A percentile compares a stretch with the other conserved stretches of the same genome.
Evolutionary conservation across 345 rosid genomes (phyloP).

Genomic region (Gossypium australe): DNA sequence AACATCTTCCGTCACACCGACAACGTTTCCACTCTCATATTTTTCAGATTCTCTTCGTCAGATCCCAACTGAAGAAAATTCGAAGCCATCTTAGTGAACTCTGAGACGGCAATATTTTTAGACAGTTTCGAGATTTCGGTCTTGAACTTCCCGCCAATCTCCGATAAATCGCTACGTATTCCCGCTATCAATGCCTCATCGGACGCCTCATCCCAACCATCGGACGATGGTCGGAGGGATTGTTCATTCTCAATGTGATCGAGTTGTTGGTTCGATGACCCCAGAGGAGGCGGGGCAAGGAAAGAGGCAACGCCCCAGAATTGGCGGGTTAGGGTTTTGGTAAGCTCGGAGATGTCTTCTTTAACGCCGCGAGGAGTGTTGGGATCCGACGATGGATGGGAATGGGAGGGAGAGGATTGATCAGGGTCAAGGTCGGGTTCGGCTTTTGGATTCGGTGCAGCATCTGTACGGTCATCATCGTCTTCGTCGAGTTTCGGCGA

Average conservation of each 20-base stretch:
- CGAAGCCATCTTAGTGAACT: slow-evolving; percentile 57
- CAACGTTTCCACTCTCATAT: slow-evolving; percentile 41
- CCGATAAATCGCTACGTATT: slow-evolving; percentile 68
- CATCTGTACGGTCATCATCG: slow-evolving; percentile 8
- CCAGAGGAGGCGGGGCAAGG: slow-evolving; percentile 69
- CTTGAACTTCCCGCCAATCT: slow-evolving; percentile 54
- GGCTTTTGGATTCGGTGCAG: background rate
- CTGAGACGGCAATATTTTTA: slow-evolving; percentile 55
- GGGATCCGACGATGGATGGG: slow-evolving; percentile 19
- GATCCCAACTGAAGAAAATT: slow-evolving; percentile 51
- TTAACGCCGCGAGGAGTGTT: slow-evolving; percentile 61
- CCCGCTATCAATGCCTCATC: slow-evolving; percentile 46
- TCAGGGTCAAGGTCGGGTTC: slow-evolving; percentile 20
- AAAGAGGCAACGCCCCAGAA: slow-evolving; percentile 93
- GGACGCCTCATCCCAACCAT: slow-evolving; percentile 20
- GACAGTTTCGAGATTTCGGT: slow-evolving; percentile 61
- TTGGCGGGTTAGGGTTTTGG: slow-evolving; percentile 66
- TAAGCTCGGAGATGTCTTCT: slow-evolving; percentile 78
- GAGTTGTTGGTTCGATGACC: background rate
- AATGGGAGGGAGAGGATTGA: slow-evolving; percentile 1
- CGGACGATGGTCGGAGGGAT: background rate
- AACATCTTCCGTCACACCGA: slow-evolving; percentile 83
- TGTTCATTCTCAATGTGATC: background rate
- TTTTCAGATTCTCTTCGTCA: slow-evolving; percentile 36
- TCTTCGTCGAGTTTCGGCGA: slow-evolving; percentile 46